Evolutionary conservation across 805 yeast species (phyloP), one percentile per base, ranked within the genome.

Genomic region (Jamesozyma spencerorum): DNA sequence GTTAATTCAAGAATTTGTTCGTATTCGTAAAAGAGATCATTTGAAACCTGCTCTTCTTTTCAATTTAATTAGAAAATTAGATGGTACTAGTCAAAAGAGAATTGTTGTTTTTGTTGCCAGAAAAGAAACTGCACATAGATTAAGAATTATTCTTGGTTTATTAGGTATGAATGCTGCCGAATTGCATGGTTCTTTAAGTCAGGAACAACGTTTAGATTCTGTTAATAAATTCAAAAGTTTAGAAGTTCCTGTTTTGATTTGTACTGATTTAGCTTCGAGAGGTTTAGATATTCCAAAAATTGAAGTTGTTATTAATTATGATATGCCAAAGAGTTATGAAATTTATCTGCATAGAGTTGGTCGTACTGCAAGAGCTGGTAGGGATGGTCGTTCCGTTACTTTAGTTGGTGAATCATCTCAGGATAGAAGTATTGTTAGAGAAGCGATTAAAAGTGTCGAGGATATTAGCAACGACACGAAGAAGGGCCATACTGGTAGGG

Each of bases 281-380:
- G 99, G 99, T 73, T 74, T 92, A 59, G 99, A 92, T 82, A 92
- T 92, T 57, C 97, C 97, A 46, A 90, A 90, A 65, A 88, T 92
- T 60, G 97, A 88, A 61, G 79, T 82, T 44, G 99, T 92, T 36
- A 75, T 92, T 56, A 92, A 92, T 65, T 92, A 72, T 62, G 98
- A 92, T 58, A 85, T 92, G 94, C 98, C 98, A 38, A 85, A 85
- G 61, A 71, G 84, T 24, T 81, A 84, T 55, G 98, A 92, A 49
- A 75, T 90, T 30, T 92, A 92, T 62, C 70, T 92, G 54, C 98
- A 92, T 66, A 83, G 98, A 71, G 96, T 92, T 45, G 98, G 98
- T 65, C 85, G 98, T 74, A 92, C 97, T 41, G 99, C 99, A 8
- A 85, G 99, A 76, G 99, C 97, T 38, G 97, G 97, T 17, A 77